Base-by-base conservation (phyloP, 768 basidiomycete species). In the Amanita thiersii region DNA sequence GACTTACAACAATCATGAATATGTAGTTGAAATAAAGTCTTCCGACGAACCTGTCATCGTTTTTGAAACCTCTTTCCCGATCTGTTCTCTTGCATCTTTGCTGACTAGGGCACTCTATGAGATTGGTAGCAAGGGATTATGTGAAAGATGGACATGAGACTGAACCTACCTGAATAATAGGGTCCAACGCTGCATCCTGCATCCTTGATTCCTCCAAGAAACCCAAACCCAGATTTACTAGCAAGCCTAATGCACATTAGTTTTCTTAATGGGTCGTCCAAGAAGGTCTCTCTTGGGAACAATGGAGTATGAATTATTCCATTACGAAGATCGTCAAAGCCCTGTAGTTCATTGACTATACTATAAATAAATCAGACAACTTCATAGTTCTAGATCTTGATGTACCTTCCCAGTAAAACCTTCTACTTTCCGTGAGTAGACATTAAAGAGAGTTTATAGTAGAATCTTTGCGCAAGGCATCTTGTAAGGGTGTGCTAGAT, bases 371-470 rank as follows among this genome's bases (percentile, higher is more conserved):
- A 43, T n/a, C n/a, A n/a, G n/a, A n/a, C n/a, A n/a, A n/a, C n/a
- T n/a, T n/a, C n/a, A n/a, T n/a, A n/a, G n/a, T n/a, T n/a, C n/a
- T n/a, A n/a, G n/a, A n/a, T n/a, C n/a, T n/a, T n/a, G n/a, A n/a
- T n/a, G n/a, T n/a, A 83, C 89, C 73, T 80, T 83, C 52, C 70
- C 73, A 1, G 91, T 94, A 52, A 73, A 73, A 56, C 98, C 96
- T 55, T 99, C 96, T 2, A 99, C 83, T 2, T 64, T 50, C 10
- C 79, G 74, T 1, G 83, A 81, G 53, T 96, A 90, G 1, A 99
- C 75, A 50, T 99, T 98, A 65, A 93, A 98, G 64, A 98, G 94
- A 69, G 55, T 99, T 99, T 59, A 99, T 96, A 1, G 96, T 98
- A 20, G 86, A 77, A 58, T 99, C 96, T 52, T 96, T 70, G 39